Evolutionary conservation across 108 stramenopile genomes (phyloP), one percentile per base, ranked within the genome.

Genomic region (Chaetoceros muelleri): DNA sequence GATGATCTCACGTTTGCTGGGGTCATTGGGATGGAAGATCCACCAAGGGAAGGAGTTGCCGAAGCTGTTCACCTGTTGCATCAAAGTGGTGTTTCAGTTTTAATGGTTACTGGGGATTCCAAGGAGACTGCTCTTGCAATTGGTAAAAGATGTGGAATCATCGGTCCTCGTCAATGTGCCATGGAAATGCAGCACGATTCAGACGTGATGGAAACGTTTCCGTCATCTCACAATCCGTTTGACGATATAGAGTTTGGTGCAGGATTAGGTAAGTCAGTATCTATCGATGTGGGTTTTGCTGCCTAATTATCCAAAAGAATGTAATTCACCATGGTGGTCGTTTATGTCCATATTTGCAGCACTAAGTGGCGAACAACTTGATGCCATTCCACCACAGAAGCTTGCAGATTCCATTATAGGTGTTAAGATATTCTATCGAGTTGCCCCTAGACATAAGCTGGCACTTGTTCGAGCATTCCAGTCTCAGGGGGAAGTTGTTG

Each of bases 61-160:
- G 78, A 82, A 34, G 80, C 88, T 44, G 90, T 97, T 29, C 48
- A 70, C 22, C 69, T 75, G 23, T 68, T 96, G 44, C 83, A 90
- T 48, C 74, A 65, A 44, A 69, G 87, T 52, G 93, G 94, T 17
- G 90, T 95, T 0, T 79, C 87, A 31, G 88, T 94, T 19, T 73
- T 94, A 55, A 99, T 99, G 96, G 88, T 99, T 27, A 99, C 98
- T 0, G 98, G 98, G 18, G 98, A 99, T 69, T 74, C 86, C 16
- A 81, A 94, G 48, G 93, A 90, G 53, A 99, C 98, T 16, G 98
- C 96, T 1, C 48, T 96, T 23, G 93, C 95, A 0, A 93, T 99
- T 53, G 96, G 93, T 0, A 57, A 70, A 24, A 61, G 88, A 52
- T 82, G 94, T 59, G 95, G 94, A 0, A 94, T 96, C 52, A 46